Conservation (phyloP, 148 eudicot species). For the Bassia scoparia region DNA sequence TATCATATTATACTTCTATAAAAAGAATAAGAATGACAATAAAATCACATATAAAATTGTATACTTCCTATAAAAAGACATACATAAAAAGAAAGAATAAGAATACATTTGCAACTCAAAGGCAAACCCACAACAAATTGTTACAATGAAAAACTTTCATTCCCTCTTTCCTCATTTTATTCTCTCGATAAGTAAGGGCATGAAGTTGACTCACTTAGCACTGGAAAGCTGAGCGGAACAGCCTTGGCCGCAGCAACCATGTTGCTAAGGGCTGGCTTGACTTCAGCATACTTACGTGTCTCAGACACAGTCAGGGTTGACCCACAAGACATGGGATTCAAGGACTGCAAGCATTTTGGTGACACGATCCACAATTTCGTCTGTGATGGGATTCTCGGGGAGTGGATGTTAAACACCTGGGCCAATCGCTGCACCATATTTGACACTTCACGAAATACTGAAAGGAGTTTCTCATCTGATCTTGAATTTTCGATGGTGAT, state of each 20-base stretch:
- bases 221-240: conserved; percentile 38
- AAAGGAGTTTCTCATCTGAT: conserved; percentile 61
- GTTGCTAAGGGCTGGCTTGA: conserved; percentile 57
- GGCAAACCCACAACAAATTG: not conserved
- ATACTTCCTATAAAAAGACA: no score
- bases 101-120: not conserved
- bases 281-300: conserved; percentile 63
- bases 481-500: conserved; percentile 66
- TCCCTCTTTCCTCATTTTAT: not conserved
- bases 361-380: conserved; percentile 50
- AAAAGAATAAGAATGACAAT: no score
- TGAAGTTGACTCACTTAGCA: conserved; percentile 28
- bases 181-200: not conserved
- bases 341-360: conserved; percentile 64
- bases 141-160: not conserved
- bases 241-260: conserved; percentile 66
- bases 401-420: conserved; percentile 73
- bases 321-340: conserved; percentile 50
- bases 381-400: conserved; percentile 61
- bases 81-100: not conserved
- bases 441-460: conserved; percentile 57
- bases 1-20: no score
- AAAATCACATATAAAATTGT: no score
- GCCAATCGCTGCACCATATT: conserved; percentile 64
- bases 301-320: conserved; percentile 68